Evolutionary conservation across 2,329 filamentous ascomycete genomes (phyloP).

Genomic region (Gremmenia infestans): DNA sequence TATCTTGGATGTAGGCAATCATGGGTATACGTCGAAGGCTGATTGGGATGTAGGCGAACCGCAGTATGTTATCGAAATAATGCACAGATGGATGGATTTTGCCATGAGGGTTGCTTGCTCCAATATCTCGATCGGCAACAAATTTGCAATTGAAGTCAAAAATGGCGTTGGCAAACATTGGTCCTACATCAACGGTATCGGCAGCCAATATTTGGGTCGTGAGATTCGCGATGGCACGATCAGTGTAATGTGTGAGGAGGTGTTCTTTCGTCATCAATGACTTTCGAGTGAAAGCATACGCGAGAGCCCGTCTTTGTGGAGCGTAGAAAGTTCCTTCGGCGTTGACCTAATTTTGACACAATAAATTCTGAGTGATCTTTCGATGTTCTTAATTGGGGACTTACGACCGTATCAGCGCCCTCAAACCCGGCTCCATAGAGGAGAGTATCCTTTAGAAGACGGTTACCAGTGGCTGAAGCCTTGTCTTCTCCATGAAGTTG

Average conservation of each 20-base stretch:
- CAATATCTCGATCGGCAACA: background rate
- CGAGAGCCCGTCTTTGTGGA: background rate
- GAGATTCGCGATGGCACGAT: background rate
- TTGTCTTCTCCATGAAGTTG: background rate
- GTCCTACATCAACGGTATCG: background rate
- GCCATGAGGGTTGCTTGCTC: background rate
- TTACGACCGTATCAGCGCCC: background rate
- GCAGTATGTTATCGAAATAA: background rate
- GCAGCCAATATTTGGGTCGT: background rate
- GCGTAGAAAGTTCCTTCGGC: background rate
- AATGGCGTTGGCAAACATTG: background rate
- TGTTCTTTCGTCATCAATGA: background rate
- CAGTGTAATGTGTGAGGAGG: background rate
- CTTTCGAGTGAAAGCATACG: background rate
- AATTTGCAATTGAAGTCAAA: background rate
- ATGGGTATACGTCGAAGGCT: background rate
- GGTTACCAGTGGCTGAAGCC: background rate
- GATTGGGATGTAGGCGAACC: background rate
- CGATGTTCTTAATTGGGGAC: background rate
- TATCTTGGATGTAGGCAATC: background rate
- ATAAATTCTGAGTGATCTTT: background rate
- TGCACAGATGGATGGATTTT: background rate
- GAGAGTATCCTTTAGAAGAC: background rate
- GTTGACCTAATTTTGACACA: background rate
- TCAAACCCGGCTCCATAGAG: background rate